Evolutionary conservation across 2,329 filamentous ascomycete species (phyloP).

Genomic region (Didymella arachidicola): DNA sequence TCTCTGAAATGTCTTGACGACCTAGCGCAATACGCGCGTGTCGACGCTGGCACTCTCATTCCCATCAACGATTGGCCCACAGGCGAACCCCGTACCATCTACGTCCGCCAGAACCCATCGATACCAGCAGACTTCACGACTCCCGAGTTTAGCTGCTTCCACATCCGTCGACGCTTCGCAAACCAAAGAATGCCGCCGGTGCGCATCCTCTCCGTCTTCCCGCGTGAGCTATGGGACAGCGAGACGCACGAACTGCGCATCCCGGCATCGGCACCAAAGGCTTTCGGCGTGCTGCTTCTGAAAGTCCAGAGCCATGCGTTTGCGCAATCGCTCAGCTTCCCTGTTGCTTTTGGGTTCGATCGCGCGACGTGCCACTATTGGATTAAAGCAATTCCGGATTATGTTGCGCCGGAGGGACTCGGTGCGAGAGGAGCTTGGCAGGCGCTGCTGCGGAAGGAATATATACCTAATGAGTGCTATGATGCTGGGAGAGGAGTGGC

Average conservation of each 20-base stretch:
- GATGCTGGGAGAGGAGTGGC: constrained; percentile 26
- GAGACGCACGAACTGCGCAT: constrained; percentile 29
- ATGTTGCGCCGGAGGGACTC: constrained; percentile 19
- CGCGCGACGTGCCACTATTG: constrained; percentile 35
- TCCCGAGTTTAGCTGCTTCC: constrained; percentile 31
- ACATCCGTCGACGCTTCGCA: constrained; percentile 29
- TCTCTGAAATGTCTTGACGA: constrained; percentile 33
- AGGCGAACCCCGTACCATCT: constrained; percentile 33
- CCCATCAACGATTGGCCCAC: constrained; percentile 54
- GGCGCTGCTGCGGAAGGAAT: constrained; percentile 22
- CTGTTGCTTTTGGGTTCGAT: constrained; percentile 34
- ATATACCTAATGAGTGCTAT: constrained; percentile 25
- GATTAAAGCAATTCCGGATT: constrained; percentile 29
- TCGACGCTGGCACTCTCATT: constrained; percentile 60
- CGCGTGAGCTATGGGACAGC: constrained; percentile 25
- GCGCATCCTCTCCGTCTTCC: constrained; percentile 28
- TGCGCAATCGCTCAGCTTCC: constrained; percentile 28
- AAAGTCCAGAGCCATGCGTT: constrained; percentile 29
- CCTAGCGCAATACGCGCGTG: constrained; percentile 46
- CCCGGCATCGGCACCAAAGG: constrained; percentile 18
- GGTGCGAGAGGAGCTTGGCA: constrained; percentile 23
- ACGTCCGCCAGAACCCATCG: constrained; percentile 33
- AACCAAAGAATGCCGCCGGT: constrained; percentile 27
- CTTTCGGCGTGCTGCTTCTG: constrained; percentile 27
- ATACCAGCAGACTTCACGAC: constrained; percentile 35